Evolutionary conservation across 257 asterid species (phyloP).

Genomic region (Plantago elongata): DNA sequence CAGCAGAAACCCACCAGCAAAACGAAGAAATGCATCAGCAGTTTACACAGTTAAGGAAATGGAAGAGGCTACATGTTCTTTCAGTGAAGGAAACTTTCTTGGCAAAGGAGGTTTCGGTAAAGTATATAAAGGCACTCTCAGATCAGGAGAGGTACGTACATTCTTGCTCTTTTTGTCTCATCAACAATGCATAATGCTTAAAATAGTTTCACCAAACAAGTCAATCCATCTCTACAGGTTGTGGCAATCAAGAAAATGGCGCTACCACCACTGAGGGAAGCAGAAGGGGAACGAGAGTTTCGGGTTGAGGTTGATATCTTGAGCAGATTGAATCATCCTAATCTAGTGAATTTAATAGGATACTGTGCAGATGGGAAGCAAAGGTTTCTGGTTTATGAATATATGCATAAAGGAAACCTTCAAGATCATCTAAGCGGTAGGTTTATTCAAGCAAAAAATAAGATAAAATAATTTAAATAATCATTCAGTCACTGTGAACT

Average conservation of each 20-base stretch:
- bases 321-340: constrained; percentile 94
- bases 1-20: constrained; percentile 58
- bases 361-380: constrained; percentile 98
- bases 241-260: constrained; percentile 98
- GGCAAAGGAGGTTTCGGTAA: constrained; percentile 98
- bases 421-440: constrained; percentile 85
- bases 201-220: too few species aligned
- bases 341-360: constrained; percentile 76
- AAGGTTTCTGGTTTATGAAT: constrained; percentile 87
- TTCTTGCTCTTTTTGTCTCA: background rate
- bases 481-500: too few species aligned
- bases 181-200: too few species aligned
- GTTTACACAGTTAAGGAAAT: constrained; percentile 77
- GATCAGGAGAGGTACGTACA: constrained; percentile 71
- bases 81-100: constrained; percentile 69
- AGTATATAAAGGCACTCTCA: constrained; percentile 81
- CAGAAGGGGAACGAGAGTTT: constrained; percentile 90
- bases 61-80: constrained; percentile 80
- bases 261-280: constrained; percentile 68
- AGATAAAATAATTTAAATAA: too few species aligned
- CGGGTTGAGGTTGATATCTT: constrained; percentile 94
- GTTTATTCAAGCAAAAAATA: constrained; percentile 20
- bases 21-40: constrained; percentile 65
- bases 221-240: constrained; percentile 35
- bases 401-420: constrained; percentile 77